Percentiles rank a stretch among this genome's conserved stretches.
phyloP scores from a whole-genome alignment of 202 grass and related monocot species.

The Alloteropsis angusta region DNA sequence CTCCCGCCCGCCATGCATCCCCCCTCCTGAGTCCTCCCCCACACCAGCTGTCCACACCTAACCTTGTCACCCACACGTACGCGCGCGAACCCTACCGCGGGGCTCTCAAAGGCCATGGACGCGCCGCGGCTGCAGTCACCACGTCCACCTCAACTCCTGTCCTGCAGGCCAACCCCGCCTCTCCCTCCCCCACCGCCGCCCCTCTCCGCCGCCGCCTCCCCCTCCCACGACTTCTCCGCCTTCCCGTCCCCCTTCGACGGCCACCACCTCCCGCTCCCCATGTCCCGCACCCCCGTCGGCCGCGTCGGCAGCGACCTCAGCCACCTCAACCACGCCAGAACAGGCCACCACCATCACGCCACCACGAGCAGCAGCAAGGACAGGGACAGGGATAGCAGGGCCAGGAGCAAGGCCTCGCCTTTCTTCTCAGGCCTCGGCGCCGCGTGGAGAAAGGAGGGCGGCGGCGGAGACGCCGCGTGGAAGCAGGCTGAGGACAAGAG shows the following conservation, averaged over 20 bases:
- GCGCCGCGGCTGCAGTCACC: slow-evolving; percentile 25
- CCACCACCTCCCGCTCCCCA: slow-evolving; percentile 31
- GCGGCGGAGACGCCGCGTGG: not conserved
- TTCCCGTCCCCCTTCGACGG: slow-evolving; percentile 20
- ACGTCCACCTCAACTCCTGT: not conserved
- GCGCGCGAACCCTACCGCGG: slow-evolving; percentile 22
- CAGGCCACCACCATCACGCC: not conserved
- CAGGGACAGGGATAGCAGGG: slow-evolving; percentile 4
- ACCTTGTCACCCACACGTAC: slow-evolving; percentile 11
- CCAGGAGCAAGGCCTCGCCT: slow-evolving; percentile 26
- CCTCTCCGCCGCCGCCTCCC: slow-evolving; percentile 21
- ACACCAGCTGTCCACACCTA: slow-evolving; percentile 37
- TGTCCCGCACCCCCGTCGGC: slow-evolving; percentile 39
- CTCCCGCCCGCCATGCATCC: not conserved
- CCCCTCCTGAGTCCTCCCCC: not conserved
- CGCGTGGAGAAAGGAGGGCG: slow-evolving; percentile 31
- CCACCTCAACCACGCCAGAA: slow-evolving; percentile 27
- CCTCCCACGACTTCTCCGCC: slow-evolving; percentile 34
- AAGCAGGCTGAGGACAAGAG: slow-evolving; percentile 36
- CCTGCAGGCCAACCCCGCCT: slow-evolving; percentile 7
- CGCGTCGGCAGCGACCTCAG: slow-evolving; percentile 55
- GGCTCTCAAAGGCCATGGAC: slow-evolving; percentile 32
- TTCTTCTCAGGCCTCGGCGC: slow-evolving; percentile 46
- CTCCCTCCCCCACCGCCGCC: not conserved
- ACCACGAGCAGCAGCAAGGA: not conserved